Conservation (phyloP, 306 rosid species). For the Dalbergia cultrata region DNA sequence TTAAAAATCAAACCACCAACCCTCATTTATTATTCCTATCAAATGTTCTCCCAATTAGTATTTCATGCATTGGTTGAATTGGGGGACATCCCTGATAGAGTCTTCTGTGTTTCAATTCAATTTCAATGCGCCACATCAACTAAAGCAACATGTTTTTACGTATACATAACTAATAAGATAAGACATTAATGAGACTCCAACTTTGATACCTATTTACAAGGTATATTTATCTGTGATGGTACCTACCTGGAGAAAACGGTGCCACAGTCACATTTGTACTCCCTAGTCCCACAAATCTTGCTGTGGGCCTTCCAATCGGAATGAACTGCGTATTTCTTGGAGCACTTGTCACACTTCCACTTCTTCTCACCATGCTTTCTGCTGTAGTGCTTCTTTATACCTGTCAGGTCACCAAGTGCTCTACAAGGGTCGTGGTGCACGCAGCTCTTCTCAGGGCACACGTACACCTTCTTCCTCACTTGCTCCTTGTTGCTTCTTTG, state of each 20-base stretch:
- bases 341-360: conserved; percentile 91
- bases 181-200: not conserved
- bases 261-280: conserved; percentile 92
- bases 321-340: conserved; percentile 89
- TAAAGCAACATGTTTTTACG: not conserved
- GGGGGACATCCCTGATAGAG: too few species aligned
- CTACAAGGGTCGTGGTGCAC: conserved; percentile 85
- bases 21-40: conserved; percentile 41
- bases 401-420: conserved; percentile 94
- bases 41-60: not conserved
- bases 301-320: conserved; percentile 96
- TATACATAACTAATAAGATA: too few species aligned
- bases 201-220: too few species aligned
- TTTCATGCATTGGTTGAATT: not conserved
- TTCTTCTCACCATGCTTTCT: conserved; percentile 96
- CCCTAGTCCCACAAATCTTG: conserved; percentile 92
- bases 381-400: conserved; percentile 89
- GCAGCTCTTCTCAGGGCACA: conserved; percentile 87
- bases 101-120: too few species aligned
- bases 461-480: conserved; percentile 78
- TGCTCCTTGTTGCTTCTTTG: conserved; percentile 70
- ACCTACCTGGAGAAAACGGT: conserved; percentile 82
- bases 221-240: too few species aligned
- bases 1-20: not conserved
- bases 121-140: not conserved